Percentiles rank a stretch among this genome's conserved stretches.
Conservation (phyloP, 306 rosid genomes). For the Herpetospermum pedunculosum region DNA sequence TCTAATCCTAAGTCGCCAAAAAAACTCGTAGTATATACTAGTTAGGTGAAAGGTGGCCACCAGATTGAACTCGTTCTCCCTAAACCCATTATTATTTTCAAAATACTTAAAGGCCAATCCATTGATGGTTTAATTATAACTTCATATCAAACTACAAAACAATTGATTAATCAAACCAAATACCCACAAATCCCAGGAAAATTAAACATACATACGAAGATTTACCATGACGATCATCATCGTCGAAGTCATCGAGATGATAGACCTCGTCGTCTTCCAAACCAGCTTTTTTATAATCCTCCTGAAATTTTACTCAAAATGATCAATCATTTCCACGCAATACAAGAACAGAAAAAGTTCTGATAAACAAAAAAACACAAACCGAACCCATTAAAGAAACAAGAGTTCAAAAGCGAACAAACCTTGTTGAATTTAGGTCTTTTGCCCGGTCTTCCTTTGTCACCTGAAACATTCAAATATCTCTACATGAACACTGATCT, state of each 20-base stretch:
- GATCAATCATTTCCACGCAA: background rate
- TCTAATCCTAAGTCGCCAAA: no score
- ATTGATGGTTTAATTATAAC: background rate
- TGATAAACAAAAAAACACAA: background rate
- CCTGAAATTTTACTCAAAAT: constrained; percentile 28
- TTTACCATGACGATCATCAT: constrained; percentile 53
- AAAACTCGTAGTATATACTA: no score
- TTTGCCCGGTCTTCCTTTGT: constrained; percentile 47
- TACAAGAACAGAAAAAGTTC: background rate
- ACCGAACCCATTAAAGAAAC: background rate
- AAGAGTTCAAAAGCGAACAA: background rate
- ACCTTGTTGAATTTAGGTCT: constrained; percentile 44
- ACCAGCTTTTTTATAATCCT: constrained; percentile 26
- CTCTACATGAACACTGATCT: background rate
- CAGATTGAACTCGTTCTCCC: no score
- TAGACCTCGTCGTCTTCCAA: constrained; percentile 40
- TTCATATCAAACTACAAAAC: background rate
- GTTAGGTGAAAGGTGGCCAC: no score
- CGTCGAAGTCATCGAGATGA: constrained; percentile 51
- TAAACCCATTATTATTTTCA: no score
- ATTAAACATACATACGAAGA: background rate
- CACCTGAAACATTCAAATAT: constrained; percentile 34
- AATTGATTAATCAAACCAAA: background rate
- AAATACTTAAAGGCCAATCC: no score
- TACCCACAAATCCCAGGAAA: background rate